Percentiles rank a stretch among this genome's conserved stretches.
These are phyloP conservation scores for Metarhizium album DNA, from an alignment of 2,329 filamentous ascomycete species.

Conservation along the genomic window DNA sequence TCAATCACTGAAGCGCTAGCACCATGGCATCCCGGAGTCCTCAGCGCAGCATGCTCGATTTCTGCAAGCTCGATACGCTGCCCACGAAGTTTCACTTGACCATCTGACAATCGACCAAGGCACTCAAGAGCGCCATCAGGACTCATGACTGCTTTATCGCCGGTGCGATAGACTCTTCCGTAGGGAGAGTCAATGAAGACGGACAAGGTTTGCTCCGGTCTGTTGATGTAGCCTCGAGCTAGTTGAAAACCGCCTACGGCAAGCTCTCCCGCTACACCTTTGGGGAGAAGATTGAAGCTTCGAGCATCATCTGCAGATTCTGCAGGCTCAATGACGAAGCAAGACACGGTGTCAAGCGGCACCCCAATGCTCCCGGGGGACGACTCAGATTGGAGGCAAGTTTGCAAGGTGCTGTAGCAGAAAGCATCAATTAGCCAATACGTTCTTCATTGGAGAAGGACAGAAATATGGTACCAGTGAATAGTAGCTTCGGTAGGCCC, in stretches of 20 bases:
- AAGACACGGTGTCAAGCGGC: slow-evolving; percentile 72
- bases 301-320: slow-evolving; percentile 9
- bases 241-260: slow-evolving; percentile 72
- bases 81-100: slow-evolving; percentile 79
- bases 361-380: slow-evolving; percentile 61
- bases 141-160: slow-evolving; percentile 66
- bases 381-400: slow-evolving; percentile 44
- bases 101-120: slow-evolving; percentile 65
- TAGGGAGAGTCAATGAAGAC: slow-evolving; percentile 60
- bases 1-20: slow-evolving; percentile 57
- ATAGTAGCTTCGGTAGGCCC: slow-evolving; percentile 88
- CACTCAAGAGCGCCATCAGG: slow-evolving; percentile 67
- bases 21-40: slow-evolving; percentile 49
- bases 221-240: slow-evolving; percentile 72
- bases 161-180: slow-evolving; percentile 71
- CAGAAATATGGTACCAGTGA: slow-evolving; percentile 48
- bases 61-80: slow-evolving; percentile 76
- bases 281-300: slow-evolving; percentile 43
- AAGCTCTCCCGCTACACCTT: slow-evolving; percentile 66
- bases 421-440: slow-evolving; percentile 5
- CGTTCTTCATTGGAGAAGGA: neutral
- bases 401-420: slow-evolving; percentile 52
- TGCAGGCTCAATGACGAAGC: slow-evolving; percentile 52
- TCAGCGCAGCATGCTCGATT: slow-evolving; percentile 58
- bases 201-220: slow-evolving; percentile 59